Base-by-base conservation (phyloP, 1,284 basidiomycete species). In the Phylloboletellus chloephorus region DNA sequence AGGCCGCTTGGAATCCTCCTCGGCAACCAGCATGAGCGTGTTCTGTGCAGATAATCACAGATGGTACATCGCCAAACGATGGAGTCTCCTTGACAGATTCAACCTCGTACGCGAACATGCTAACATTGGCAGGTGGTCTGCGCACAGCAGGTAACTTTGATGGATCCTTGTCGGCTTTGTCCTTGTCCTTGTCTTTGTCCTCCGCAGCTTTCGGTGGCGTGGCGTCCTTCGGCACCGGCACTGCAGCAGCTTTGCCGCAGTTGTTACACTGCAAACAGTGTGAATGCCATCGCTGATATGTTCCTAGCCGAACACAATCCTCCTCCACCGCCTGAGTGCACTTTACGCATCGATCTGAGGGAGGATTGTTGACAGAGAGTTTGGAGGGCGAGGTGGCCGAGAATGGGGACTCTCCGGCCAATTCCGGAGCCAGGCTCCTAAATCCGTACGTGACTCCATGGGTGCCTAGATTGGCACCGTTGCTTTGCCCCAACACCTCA, bases 201-300 rank as follows among this genome's bases (percentile, higher is more conserved):
- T 65, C 67, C 50, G 58, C 61, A 56, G 61, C 68, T 50, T 54
- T 67, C 51, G 39, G 58, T 51, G 60, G 53, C 41, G 65, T 47
- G 44, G 63, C 53, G 51, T 82, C 78, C 61, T 79, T 79, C 13
- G 71, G 64, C 9, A 69, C 54, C 12, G 77, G 72, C 11, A 78
- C 74, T 11, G 82, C 78, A 26, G 92, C 88, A 23, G 73, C 72
- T 59, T 83, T 88, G 11, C 88, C 85, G 57, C 96, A 98, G 13
- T 68, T 71, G 10, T 66, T 65, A 56, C 95, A 99, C 49, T 84
- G 79, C 31, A 99, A 69, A 63, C 95, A 99, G 21, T 86, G 76
- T 3, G 90, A 88, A 65, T 98, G 96, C 96, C 96, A 98, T 37
- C 96, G 78, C 58, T 92, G 82, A 66, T 93, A 94, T 22, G 92